Conservation (phyloP, 192 early-diverging fungal species). For the Paraglomus brasilianum region DNA sequence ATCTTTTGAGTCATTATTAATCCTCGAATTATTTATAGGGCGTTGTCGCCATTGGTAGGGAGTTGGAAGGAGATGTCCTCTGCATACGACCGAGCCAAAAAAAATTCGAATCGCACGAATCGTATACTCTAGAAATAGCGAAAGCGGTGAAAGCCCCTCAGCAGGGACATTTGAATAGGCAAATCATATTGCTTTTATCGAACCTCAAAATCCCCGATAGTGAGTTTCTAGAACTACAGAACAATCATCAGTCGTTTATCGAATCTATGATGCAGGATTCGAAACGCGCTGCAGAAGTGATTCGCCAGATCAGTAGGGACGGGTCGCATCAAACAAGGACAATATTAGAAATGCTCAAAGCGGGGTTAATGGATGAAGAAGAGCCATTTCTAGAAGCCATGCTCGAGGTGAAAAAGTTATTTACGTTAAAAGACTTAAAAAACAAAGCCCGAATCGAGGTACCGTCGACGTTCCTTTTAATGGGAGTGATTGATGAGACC, state of each 20-base stretch:
- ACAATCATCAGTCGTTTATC: neutral
- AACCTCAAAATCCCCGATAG: slow-evolving; percentile 54
- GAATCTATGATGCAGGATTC: slow-evolving; percentile 3
- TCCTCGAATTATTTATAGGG: slow-evolving; percentile 32
- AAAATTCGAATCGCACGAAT: slow-evolving; percentile 52
- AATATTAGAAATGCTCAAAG: slow-evolving; percentile 14
- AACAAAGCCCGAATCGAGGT: slow-evolving; percentile 54
- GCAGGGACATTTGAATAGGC: slow-evolving; percentile 59
- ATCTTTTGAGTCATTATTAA: too few relatives aligned
- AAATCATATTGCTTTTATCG: slow-evolving; percentile 60
- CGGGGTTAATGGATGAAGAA: slow-evolving; percentile 36
- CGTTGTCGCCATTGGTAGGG: slow-evolving; percentile 43
- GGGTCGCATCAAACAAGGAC: slow-evolving; percentile 1
- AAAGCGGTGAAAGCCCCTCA: slow-evolving; percentile 46
- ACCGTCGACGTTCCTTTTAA: slow-evolving; percentile 47
- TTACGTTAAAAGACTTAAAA: slow-evolving; percentile 45
- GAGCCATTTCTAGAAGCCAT: slow-evolving; percentile 51
- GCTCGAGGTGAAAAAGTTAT: slow-evolving; percentile 43
- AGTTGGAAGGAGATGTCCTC: slow-evolving; percentile 35
- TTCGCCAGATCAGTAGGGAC: neutral
- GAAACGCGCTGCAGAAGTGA: neutral
- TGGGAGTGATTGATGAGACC: slow-evolving; percentile 58
- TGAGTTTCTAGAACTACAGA: slow-evolving; percentile 4
- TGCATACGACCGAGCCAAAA: slow-evolving; percentile 56
- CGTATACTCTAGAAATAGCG: slow-evolving; percentile 56